Evolutionary conservation across 2,329 filamentous ascomycete genomes (phyloP), one percentile per base, ranked within the genome.

Genomic region (Fusarium coicis): DNA sequence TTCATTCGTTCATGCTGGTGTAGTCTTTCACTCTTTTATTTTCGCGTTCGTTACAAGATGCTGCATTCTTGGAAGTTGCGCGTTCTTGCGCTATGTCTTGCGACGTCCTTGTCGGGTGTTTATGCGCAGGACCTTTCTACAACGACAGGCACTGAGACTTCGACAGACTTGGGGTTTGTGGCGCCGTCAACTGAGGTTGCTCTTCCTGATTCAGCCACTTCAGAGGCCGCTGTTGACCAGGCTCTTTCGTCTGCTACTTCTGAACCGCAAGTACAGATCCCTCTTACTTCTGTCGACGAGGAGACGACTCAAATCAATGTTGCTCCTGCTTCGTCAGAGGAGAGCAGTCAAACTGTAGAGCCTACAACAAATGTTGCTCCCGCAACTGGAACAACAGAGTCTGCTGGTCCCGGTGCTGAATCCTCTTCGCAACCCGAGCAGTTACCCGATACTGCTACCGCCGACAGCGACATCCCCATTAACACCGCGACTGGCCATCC

Each of bases 61-160:
- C 63, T 30, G 1, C 64, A 49, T 12, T 36, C 53, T 2, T 67
- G 64, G 64, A 67, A 67, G 44, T 36, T 67, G 46, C 53, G 64
- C 36, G 53, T 47, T 42, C 34, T 67, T 16, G 63, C 64, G 63
- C 64, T 67, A 26, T 67, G 63, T 18, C 32, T 67, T 23, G 40
- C 40, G 15, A 43, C 64, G 1, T 28, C 39, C 0, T 7, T 67
- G 30, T 53, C 46, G 4, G 64, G 46, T 0, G 54, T 53, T 10
- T 67, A 46, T 32, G 64, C 46, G 7, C 64, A 67, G 16, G 63
- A 39, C 2, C 42, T 32, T 19, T 47, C 46, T 7, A 67, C 40
- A 7, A 36, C 46, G 2, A 53, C 62, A 3, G 53, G 63, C 2
- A 61, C 53, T 3, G 64, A 61, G 15, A 34, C 46, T 3, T 53